A percentile compares a stretch with the other conserved stretches of the same genome.
Evolutionary conservation across 768 basidiomycete genomes (phyloP).

Genomic region (Tricholoma flavovirens): DNA sequence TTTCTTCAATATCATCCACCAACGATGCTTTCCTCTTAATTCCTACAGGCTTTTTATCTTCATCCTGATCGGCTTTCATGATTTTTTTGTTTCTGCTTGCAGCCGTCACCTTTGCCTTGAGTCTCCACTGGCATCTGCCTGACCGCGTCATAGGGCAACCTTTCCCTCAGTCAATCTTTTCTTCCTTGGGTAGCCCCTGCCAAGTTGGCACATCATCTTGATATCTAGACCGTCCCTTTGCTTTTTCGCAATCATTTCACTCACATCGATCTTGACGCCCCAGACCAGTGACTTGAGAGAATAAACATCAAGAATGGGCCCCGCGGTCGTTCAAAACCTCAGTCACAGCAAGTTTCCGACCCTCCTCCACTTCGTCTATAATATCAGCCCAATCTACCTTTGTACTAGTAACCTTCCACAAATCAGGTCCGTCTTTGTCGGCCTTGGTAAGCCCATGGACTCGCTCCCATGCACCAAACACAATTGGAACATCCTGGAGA

Average conservation of each 20-base stretch:
- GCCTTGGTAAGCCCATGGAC: not conserved
- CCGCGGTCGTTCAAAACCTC: not conserved
- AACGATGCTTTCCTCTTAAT: no score
- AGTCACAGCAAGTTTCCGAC: not conserved
- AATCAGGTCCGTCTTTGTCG: not conserved
- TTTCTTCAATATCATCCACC: no score
- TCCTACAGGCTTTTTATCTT: no score
- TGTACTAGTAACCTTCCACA: not conserved
- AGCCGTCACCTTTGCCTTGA: not conserved
- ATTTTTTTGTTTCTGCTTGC: no score
- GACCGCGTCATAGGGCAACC: not conserved
- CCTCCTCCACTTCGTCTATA: not conserved
- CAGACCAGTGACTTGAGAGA: not conserved
- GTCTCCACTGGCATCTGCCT: not conserved
- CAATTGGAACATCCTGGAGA: not conserved
- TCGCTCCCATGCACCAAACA: not conserved
- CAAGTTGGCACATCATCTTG: not conserved
- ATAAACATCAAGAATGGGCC: not conserved
- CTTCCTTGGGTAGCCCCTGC: not conserved
- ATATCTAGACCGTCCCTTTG: not conserved
- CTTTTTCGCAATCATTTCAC: not conserved
- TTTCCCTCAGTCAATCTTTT: not conserved
- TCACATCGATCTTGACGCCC: not conserved
- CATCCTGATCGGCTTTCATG: no score
- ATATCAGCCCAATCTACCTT: not conserved